Base-by-base conservation (phyloP, 2,329 filamentous ascomycete species). In the Grosmannia huntii region DNA sequence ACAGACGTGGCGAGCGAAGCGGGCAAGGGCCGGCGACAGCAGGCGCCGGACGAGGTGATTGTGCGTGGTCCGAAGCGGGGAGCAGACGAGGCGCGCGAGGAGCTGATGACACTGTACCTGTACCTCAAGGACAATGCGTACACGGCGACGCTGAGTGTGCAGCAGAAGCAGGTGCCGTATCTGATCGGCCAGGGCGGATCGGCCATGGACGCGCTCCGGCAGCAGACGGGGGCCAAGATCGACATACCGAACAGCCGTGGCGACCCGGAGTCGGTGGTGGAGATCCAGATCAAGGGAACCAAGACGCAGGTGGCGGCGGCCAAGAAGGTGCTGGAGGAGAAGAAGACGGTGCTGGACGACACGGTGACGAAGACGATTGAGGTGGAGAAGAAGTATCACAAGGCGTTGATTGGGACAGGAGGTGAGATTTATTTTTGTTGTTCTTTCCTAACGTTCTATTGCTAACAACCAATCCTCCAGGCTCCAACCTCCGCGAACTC, bases 361-460 rank as follows among this genome's bases (percentile, higher is more conserved):
- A 96, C 89, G n/a, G 79, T 96, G 55, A 83, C 85, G 19, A 85
- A 86, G 74, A 90, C 84, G 14, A 77, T 99, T 54, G 87, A 95
- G 38, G 84, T 99, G n/a, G 91, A 97, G 65, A 89, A 90, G 76
- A 96, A 95, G 76, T 84, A 94, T 72, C 94, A 99, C 75, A 85
- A 87, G 72, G 82, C 86, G 57, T 78, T 99, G 63, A 99, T 99
- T 71, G 94, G 94, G 62, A 77, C 85, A 64, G 87, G 88, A 69
- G 94, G 90, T 91, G 80, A 75, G 87, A n/a, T 28, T 28, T 28
- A 7, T 28, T 76, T 49, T 11, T 50, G 53, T 27, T 5, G 41
- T 14, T n/a, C n/a, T n/a, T n/a, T 31, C 31, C 21, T 23, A 51
- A n/a, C 48, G 48, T 49, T 41, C 41, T 14, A 25, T 41, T 33